phyloP scores from a whole-genome alignment of 1,139 yeast genomes.

The Saccharomyces hybrid region DNA sequence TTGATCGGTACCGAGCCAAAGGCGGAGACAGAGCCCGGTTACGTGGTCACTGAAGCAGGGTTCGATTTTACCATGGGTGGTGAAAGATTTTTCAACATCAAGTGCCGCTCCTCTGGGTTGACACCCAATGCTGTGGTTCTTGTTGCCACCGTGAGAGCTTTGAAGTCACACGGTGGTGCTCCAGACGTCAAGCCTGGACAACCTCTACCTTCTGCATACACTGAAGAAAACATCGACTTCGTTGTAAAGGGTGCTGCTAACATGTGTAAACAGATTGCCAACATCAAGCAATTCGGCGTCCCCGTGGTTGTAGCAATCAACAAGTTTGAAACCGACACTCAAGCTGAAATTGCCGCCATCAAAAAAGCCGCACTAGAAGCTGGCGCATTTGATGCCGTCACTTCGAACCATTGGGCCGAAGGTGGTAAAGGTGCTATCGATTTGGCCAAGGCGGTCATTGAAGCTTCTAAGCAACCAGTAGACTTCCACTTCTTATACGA shows the following conservation, averaged over 20 bases:
- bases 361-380: conserved; percentile 57
- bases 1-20: conserved; percentile 68
- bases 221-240: conserved; percentile 56
- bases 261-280: conserved; percentile 65
- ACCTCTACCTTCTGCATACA: conserved; percentile 58
- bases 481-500: conserved; percentile 54
- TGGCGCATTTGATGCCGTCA: conserved; percentile 69
- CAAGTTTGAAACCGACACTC: conserved; percentile 62
- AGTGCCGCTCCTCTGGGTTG: conserved; percentile 68
- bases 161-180: conserved; percentile 78
- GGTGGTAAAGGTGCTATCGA: conserved; percentile 72
- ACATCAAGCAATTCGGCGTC: conserved; percentile 61
- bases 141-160: conserved; percentile 73
- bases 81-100: conserved; percentile 72
- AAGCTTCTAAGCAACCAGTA: conserved; percentile 42
- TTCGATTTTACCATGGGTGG: conserved; percentile 88
- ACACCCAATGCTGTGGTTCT: conserved; percentile 67
- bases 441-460: conserved; percentile 61
- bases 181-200: conserved; percentile 80
- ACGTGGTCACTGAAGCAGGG: conserved; percentile 78
- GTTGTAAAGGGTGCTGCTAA: conserved; percentile 62
- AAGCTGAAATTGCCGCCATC: conserved; percentile 57
- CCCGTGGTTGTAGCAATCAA: conserved; percentile 79
- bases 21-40: conserved; percentile 46
- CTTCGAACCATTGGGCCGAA: conserved; percentile 72